These are phyloP conservation scores for Persicaria tinctoria DNA, from an alignment of 148 eudicot genomes.

Conservation along the genomic window DNA sequence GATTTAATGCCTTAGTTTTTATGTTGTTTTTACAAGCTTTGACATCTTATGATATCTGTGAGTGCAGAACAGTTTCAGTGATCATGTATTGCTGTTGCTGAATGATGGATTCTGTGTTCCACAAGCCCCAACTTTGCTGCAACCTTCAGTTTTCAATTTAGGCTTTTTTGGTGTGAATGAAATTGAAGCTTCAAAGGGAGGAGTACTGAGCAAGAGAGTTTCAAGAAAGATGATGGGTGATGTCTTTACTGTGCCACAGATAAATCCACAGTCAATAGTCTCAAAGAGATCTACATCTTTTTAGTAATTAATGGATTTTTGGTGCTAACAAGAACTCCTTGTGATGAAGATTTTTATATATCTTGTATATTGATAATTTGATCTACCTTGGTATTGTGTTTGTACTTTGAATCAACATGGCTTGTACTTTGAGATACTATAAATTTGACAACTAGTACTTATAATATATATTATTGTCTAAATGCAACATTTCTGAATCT, in stretches of 20 bases:
- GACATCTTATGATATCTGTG: neutral
- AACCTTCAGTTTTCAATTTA: slow-evolving; percentile 9
- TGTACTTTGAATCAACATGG: neutral
- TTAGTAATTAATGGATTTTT: neutral
- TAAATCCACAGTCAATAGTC: neutral
- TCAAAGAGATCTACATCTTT: slow-evolving; percentile 5
- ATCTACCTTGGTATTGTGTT: neutral
- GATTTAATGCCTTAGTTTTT: too few species aligned
- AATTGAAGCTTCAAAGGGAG: slow-evolving; percentile 12
- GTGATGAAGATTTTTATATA: neutral
- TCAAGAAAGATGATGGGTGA: slow-evolving; percentile 4
- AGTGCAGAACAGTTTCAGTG: slow-evolving; percentile 26
- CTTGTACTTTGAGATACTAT: too few species aligned
- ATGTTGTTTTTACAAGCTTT: neutral
- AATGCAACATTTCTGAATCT: too few species aligned
- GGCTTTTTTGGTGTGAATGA: neutral
- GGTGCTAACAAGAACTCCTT: neutral
- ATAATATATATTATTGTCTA: too few species aligned
- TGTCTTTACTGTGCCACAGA: slow-evolving; percentile 13
- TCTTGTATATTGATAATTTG: neutral
- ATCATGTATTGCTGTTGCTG: slow-evolving; percentile 22
- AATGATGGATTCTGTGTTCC: slow-evolving; percentile 49
- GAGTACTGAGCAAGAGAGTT: neutral
- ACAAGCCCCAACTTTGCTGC: slow-evolving; percentile 32
- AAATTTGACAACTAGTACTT: too few species aligned